phyloP scores from a whole-genome alignment of 163 green algal genomes.

The Scenedesmus sp. region DNA sequence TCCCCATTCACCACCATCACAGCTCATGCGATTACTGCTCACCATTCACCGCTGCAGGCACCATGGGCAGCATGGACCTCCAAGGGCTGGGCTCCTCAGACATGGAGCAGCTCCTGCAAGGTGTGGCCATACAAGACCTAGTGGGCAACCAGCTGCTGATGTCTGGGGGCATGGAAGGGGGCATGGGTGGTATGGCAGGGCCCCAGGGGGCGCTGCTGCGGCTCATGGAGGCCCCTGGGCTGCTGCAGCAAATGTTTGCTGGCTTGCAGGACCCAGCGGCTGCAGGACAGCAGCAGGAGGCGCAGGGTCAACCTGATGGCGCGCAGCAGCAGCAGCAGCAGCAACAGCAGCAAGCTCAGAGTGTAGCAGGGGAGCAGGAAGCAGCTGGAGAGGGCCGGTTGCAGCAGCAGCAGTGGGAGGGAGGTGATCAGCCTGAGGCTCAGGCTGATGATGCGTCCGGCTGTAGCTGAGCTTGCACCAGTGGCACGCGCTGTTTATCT shows the following conservation, averaged over 20 bases:
- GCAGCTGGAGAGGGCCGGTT: not conserved
- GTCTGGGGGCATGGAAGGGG: constrained; percentile 9
- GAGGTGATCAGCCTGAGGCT: not conserved
- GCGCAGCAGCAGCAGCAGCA: constrained; percentile 1
- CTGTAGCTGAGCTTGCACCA: not conserved
- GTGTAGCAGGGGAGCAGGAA: not conserved
- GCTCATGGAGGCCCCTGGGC: constrained; percentile 33
- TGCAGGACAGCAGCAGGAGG: not conserved
- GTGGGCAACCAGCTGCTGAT: constrained; percentile 43
- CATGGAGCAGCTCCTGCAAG: constrained; percentile 54
- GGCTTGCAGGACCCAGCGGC: not conserved
- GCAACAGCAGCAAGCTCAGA: not conserved
- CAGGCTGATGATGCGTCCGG: not conserved
- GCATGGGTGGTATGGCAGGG: not conserved
- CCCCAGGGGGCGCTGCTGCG: constrained; percentile 27
- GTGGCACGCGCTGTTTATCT: not conserved
- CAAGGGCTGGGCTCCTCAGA: constrained; percentile 23
- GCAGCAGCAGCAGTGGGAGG: not conserved
- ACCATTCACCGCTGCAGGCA: constrained; percentile 18
- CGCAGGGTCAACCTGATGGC: not conserved
- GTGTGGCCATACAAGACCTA: constrained; percentile 20
- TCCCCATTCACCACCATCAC: not conserved
- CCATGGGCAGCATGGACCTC: constrained; percentile 52
- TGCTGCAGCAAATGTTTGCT: constrained; percentile 43
- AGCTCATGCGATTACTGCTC: not conserved